Base-by-base conservation (phyloP, 2,329 filamentous ascomycete species). In the Zalaria sp. region DNA sequence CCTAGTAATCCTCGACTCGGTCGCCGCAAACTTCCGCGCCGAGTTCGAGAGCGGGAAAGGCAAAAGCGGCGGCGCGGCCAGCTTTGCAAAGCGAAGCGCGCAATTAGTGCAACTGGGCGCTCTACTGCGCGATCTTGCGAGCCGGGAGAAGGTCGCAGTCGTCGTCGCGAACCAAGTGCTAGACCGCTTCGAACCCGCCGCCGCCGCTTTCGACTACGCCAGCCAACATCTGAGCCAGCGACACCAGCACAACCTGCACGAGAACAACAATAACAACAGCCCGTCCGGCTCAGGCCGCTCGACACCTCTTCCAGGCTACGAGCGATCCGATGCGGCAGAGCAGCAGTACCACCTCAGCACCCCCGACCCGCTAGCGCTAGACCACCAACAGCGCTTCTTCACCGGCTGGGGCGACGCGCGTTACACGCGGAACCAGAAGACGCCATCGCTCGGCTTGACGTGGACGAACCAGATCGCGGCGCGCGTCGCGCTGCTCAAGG, bases 81-180 rank as follows among this genome's bases (percentile, higher is more conserved):
- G 53, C 10, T 78, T 96, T 68, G 84, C 82, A 26, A 77, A 78
- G 34, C 77, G 91, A 47, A 80, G 81, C 48, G 69, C 75, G 39
- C 83, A 93, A 55, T 75, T 98, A 40, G 72, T 85, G 10, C 78
- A 79, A 27, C 67, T 94, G 2, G 84, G 89, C 31, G 74, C 79
- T 34, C 68, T 85, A 39, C 69, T 98, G 25, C 77, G 87, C 31
- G 73, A 80, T 34, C 65, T 96, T 1, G 91, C 91, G 1, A 73
- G 75, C 32, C 74, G 72, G 35, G 69, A 93, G 54, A 71, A 81
- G 49, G 68, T 95, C 37, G 88, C 87, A 25, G 72, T 98, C 27
- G 87, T 98, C 1, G 83, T 95, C 3, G 83, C 89, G 4, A 98
- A 98, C 57, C 91, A 98, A 61, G 89, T 98, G 27, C 83, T 85